A percentile compares a stretch with the other conserved stretches of the same genome.
phyloP scores from a whole-genome alignment of 2,329 filamentous ascomycete genomes.

The Thyridium curvatum region DNA sequence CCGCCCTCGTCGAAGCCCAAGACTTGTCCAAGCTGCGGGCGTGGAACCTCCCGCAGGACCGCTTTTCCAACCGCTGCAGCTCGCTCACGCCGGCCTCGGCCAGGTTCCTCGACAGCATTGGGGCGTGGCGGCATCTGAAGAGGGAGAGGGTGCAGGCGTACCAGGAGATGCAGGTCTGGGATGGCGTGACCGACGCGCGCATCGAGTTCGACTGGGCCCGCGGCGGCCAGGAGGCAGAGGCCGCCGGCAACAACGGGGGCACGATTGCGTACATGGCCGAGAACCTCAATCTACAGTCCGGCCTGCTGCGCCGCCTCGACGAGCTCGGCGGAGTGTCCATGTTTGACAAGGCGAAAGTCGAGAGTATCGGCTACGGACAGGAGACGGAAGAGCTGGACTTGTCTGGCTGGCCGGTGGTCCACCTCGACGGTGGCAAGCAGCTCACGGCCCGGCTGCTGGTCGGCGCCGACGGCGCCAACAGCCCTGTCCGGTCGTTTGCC shows the following conservation, averaged over 20 bases:
- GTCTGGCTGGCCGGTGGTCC: slow-evolving; percentile 80
- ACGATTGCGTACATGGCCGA: slow-evolving; percentile 96
- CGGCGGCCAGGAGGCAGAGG: slow-evolving; percentile 27
- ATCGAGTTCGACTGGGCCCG: slow-evolving; percentile 80
- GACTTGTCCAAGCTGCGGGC: slow-evolving; percentile 64
- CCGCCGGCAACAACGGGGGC: slow-evolving; percentile 23
- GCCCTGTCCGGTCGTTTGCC: slow-evolving; percentile 84
- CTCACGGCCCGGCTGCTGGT: slow-evolving; percentile 80
- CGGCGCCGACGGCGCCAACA: slow-evolving; percentile 92
- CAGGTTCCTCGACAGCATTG: slow-evolving; percentile 74
- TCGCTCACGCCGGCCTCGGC: slow-evolving; percentile 87
- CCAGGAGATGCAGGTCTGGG: slow-evolving; percentile 97
- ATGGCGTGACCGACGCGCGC: slow-evolving; percentile 78
- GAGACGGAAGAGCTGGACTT: slow-evolving; percentile 67
- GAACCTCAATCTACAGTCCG: slow-evolving; percentile 82
- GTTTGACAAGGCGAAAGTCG: slow-evolving; percentile 72
- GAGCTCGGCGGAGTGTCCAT: slow-evolving; percentile 64
- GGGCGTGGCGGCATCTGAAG: slow-evolving; percentile 76
- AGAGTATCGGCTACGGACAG: slow-evolving; percentile 70
- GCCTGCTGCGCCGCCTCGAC: slow-evolving; percentile 64
- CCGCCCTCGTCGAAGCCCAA: slow-evolving; percentile 88
- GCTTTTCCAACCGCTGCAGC: slow-evolving; percentile 91
- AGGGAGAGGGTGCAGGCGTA: slow-evolving; percentile 74
- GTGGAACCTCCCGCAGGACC: slow-evolving; percentile 59
- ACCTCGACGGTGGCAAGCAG: slow-evolving; percentile 58